A percentile compares a stretch with the other conserved stretches of the same genome.
These are phyloP conservation scores for Coniella lustricola DNA, from an alignment of 2,329 filamentous ascomycete genomes.

Conservation along the genomic window DNA sequence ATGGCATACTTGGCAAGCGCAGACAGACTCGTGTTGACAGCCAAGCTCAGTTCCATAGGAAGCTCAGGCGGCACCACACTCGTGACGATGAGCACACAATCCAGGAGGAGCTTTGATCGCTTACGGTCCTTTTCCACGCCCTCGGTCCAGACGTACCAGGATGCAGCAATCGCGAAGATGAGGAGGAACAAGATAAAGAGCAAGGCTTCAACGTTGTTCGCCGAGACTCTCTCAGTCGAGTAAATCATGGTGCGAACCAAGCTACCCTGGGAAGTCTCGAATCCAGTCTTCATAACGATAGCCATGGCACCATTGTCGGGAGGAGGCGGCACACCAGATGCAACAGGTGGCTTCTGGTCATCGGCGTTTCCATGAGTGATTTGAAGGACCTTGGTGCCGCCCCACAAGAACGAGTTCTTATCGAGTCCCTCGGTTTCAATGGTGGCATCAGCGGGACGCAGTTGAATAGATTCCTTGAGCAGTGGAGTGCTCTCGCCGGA, in stretches of 20 bases:
- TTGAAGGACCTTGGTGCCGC: constrained; percentile 95
- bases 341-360: constrained; percentile 63
- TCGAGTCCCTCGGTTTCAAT: constrained; percentile 88
- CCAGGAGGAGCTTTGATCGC: constrained; percentile 91
- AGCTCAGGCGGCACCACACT: constrained; percentile 97
- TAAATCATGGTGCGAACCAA: constrained; percentile 99
- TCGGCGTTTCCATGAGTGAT: constrained; percentile 79
- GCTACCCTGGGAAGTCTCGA: constrained; percentile 96
- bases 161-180: constrained; percentile 92
- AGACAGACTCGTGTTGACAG: constrained; percentile 94
- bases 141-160: constrained; percentile 98
- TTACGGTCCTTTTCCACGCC: constrained; percentile 92
- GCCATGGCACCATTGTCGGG: constrained; percentile 93
- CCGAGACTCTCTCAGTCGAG: constrained; percentile 97
- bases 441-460: constrained; percentile 71
- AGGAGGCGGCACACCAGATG: constrained; percentile 71
- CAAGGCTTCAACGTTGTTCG: constrained; percentile 93
- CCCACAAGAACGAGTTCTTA: constrained; percentile 94
- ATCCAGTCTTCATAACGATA: constrained; percentile 93
- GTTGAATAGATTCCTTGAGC: constrained; percentile 89
- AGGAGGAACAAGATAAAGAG: constrained; percentile 95
- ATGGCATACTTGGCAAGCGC: constrained; percentile 93
- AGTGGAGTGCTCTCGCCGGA: constrained; percentile 96
- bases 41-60: constrained; percentile 94
- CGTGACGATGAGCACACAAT: constrained; percentile 96